Base-by-base conservation (phyloP, 495 filamentous ascomycete genomes). In the Sporormia fimetaria region DNA sequence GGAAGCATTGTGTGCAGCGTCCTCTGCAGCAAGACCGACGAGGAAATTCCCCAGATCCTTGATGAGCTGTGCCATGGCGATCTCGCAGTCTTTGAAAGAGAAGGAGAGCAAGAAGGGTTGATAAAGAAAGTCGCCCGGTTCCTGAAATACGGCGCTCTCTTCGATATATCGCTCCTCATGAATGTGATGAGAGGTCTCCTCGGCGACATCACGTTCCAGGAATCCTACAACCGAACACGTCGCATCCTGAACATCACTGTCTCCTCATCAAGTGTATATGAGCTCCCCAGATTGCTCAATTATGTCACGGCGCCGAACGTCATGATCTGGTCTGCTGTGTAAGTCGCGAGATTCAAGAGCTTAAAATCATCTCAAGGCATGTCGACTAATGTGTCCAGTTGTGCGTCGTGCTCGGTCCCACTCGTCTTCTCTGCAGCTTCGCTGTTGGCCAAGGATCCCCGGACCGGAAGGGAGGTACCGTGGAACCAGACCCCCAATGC, bases 321-420 rank as follows among this genome's bases (percentile, higher is more conserved):
- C 40, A 67, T 94, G 61, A 88, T 96, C 33, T 94, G 87, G 87
- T 94, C 87, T 38, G 88, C 88, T 31, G 88, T 96, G 69, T 78
- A 65, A 69, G 74, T 69, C 17, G 6, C 39, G 11, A 21, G 32
- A 28, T 26, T 21, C 30, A 14, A n/a, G n/a, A 22, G 26, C 12
- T 32, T 28, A 24, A 5, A 6, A 10, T 17, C 7, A 14, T 24
- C n/a, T 25, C 14, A 24, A 16, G 15, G 10, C 12, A 30, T 28
- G 40, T 25, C n/a, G 21, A 57, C 55, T 61, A 44, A 63, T 38
- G 16, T 37, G 1, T 33, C 2, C 50, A 78, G 74, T 26, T 81
- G 83, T 15, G 87, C 88, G 4, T 96, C 88, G 3, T 96, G 88
- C 55, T 90, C 88, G 0, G 84, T 96, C 0, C 88, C 88, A 0